Base-by-base conservation (phyloP, 1,284 basidiomycete species). In the Austroboletus olivaceoglutinosus region DNA sequence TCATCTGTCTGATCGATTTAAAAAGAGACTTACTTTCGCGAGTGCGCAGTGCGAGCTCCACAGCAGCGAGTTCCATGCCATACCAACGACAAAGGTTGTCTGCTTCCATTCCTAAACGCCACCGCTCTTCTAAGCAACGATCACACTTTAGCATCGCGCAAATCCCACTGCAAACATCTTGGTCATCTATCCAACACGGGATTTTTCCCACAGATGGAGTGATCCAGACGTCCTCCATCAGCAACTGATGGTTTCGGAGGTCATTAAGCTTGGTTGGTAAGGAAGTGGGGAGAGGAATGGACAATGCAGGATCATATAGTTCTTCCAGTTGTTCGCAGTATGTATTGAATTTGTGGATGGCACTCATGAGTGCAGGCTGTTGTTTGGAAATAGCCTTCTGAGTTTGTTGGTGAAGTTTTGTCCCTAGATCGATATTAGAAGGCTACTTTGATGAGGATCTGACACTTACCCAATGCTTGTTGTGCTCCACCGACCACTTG, bases 151-250 rank as follows among this genome's bases (percentile, higher is more conserved):
- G 60, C 47, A 72, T 55, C 0, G 64, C 66, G 0, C 58, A 41
- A 11, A 74, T 74, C 0, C 69, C 68, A 4, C 60, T 40, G 0
- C 58, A 60, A 3, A 73, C 57, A 7, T 61, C 50, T 1, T 41
- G 15, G 46, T 74, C 69, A n/a, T 67, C 57, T 1, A 74, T 58
- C 73, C 73, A 76, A 5, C 48, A 47, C 3, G 69, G 73, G n/a
- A 29, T 52, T 10, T 19, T 11, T 11, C 18, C 19, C 4, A 2
- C 7, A 2, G 19, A 37, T 7, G 36, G 36, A 7, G 37, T 38
- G 36, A 46, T 7, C 21, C 36, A 39, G 2, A 29, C 16, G 11
- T 39, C 45, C 4, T 46, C 21, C 22, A 45, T 19, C 5, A 45
- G 13, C n/a, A 33, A 22, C n/a, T 45, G 33, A 8, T 45, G 18